Percentiles rank a stretch among this genome's conserved stretches.
Conservation (phyloP, 2,329 filamentous ascomycete species). For the Cordyceps javanica region DNA sequence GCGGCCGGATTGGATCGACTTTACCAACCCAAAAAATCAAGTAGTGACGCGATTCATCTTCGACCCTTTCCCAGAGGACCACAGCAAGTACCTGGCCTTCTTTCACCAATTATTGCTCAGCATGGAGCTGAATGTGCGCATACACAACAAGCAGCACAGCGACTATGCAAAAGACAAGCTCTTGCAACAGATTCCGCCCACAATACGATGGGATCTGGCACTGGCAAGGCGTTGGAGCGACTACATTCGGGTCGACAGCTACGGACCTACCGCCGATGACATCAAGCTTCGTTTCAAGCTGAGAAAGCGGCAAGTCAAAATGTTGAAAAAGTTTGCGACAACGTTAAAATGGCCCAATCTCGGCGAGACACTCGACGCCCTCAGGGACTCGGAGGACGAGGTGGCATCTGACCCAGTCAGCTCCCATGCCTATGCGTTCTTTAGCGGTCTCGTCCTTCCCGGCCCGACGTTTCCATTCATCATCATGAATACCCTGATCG, state of each 20-base stretch:
- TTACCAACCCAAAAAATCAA: conserved; percentile 63
- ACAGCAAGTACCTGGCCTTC: conserved; percentile 56
- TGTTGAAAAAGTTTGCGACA: conserved; percentile 61
- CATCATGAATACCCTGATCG: conserved; percentile 72
- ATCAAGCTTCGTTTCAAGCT: conserved; percentile 59
- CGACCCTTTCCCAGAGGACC: conserved; percentile 49
- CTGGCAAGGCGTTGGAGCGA: conserved; percentile 69
- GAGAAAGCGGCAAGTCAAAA: conserved; percentile 62
- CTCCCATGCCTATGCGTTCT: conserved; percentile 71
- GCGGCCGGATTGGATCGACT: conserved; percentile 67
- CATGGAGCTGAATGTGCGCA: conserved; percentile 64
- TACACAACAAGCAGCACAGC: conserved; percentile 56
- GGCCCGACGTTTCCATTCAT: conserved; percentile 65
- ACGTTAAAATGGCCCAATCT: conserved; percentile 76
- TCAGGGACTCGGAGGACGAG: conserved; percentile 55
- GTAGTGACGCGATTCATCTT: conserved; percentile 69
- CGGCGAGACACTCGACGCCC: conserved; percentile 53
- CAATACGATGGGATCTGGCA: conserved; percentile 66
- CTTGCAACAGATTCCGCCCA: conserved; percentile 58
- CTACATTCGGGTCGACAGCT: conserved; percentile 60
- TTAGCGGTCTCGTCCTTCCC: conserved; percentile 66
- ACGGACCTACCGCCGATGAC: conserved; percentile 46
- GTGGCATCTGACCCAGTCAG: conserved; percentile 53
- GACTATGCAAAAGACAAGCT: conserved; percentile 60
- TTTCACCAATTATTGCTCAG: conserved; percentile 73